Conservation (phyloP, 805 yeast species). For the Scheffersomyces lignosus region DNA sequence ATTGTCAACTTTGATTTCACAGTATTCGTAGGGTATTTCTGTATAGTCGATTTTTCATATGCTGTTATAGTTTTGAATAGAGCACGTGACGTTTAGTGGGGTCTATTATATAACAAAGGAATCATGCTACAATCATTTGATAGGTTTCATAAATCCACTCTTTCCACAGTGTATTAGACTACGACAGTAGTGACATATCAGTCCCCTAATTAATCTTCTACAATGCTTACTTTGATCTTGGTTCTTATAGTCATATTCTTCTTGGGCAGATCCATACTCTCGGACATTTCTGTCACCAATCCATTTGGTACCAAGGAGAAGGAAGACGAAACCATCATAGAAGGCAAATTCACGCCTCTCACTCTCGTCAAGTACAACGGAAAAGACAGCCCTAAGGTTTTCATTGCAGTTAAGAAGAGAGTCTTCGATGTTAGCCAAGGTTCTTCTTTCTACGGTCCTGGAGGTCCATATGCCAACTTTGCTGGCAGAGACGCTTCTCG, state of each 20-base stretch:
- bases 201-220: background rate
- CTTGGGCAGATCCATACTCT: conserved; percentile 27
- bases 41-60: too few relatives aligned
- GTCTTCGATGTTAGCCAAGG: conserved; percentile 85
- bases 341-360: conserved; percentile 67
- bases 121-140: too few relatives aligned
- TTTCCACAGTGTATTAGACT: too few relatives aligned
- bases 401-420: conserved; percentile 79
- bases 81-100: too few relatives aligned
- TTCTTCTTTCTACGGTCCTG: conserved; percentile 88
- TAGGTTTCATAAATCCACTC: too few relatives aligned
- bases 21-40: too few relatives aligned
- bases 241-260: conserved; percentile 30
- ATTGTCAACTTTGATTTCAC: too few relatives aligned
- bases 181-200: too few relatives aligned
- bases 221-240: conserved; percentile 28
- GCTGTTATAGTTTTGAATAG: too few relatives aligned
- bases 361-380: conserved; percentile 80
- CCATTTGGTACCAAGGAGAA: conserved; percentile 29
- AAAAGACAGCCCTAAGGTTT: conserved; percentile 72
- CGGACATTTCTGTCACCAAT: conserved; percentile 28
- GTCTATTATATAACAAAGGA: too few relatives aligned
- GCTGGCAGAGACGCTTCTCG: conserved; percentile 96
- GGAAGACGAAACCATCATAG: conserved; percentile 32
- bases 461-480: conserved; percentile 91